Percentiles rank a stretch among this genome's conserved stretches.
These are phyloP conservation scores for Chlorella sp. DNA, from an alignment of 139 green algal species.

Conservation along the genomic window DNA sequence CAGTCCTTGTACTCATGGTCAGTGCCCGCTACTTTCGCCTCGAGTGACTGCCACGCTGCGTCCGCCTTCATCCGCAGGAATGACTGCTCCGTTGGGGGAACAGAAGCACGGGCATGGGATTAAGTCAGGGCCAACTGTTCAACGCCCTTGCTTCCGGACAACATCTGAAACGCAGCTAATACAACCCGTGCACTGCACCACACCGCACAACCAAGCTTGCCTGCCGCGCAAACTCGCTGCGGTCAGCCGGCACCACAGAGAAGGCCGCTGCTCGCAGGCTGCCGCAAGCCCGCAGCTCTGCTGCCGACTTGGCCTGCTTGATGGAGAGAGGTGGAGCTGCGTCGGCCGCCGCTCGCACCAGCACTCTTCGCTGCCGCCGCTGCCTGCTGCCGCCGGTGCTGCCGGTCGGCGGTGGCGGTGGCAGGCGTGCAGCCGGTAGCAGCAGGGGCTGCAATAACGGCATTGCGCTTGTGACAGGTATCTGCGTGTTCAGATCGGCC, in stretches of 20 bases:
- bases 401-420: neutral
- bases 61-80: constrained; percentile 83
- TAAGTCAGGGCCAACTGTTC: too few species aligned
- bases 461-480: neutral
- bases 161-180: too few species aligned
- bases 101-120: too few species aligned
- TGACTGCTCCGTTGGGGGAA: too few species aligned
- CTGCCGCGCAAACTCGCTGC: constrained; percentile 67
- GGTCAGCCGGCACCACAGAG: constrained; percentile 59
- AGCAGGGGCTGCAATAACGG: neutral
- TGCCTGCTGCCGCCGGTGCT: neutral
- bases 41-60: constrained; percentile 72
- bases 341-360: neutral
- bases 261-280: constrained; percentile 75
- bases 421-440: neutral
- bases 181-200: too few species aligned
- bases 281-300: constrained; percentile 74
- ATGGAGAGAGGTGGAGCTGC: too few species aligned
- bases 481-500: too few species aligned
- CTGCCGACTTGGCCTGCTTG: constrained; percentile 8
- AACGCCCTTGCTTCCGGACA: too few species aligned
- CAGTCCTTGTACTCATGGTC: constrained; percentile 59
- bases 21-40: constrained; percentile 59
- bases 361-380: neutral
- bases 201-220: constrained; percentile 24